Evolutionary conservation across 2,329 filamentous ascomycete species (phyloP).

Genomic region (Stachybotrys elegans): DNA sequence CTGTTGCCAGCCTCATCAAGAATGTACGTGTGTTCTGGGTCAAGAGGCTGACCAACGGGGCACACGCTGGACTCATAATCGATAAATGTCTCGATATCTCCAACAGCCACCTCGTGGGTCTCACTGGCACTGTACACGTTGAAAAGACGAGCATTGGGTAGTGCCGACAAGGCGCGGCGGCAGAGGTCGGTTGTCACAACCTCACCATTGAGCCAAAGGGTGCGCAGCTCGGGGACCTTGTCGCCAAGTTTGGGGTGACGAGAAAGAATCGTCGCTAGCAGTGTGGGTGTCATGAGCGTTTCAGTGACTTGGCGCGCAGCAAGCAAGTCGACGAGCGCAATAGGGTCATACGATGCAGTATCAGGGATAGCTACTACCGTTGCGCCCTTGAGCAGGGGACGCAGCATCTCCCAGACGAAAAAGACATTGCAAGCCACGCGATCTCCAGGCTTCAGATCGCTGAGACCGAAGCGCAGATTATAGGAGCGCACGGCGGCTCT

Average conservation of each 20-base stretch:
- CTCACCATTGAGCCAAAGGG: constrained; percentile 77
- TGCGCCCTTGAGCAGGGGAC: constrained; percentile 69
- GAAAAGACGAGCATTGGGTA: constrained; percentile 65
- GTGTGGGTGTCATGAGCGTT: constrained; percentile 78
- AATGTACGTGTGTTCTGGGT: constrained; percentile 66
- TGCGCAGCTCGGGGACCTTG: constrained; percentile 60
- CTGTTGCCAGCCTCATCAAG: constrained; percentile 63
- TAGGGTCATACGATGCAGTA: constrained; percentile 71
- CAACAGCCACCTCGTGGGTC: constrained; percentile 74
- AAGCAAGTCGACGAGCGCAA: constrained; percentile 66
- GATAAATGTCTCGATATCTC: constrained; percentile 66
- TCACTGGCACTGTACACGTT: constrained; percentile 82
- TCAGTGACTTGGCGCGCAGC: constrained; percentile 64
- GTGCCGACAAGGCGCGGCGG: constrained; percentile 59
- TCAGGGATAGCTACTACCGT: constrained; percentile 73
- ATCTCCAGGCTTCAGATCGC: constrained; percentile 65
- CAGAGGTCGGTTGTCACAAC: constrained; percentile 76
- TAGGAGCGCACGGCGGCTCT: constrained; percentile 70
- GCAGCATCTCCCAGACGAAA: constrained; percentile 80
- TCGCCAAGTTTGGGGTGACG: constrained; percentile 61
- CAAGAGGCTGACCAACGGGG: constrained; percentile 66
- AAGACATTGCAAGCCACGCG: constrained; percentile 85
- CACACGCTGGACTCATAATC: constrained; percentile 61
- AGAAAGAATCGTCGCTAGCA: constrained; percentile 68
- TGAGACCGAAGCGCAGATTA: constrained; percentile 64